Evolutionary conservation across 306 rosid species (phyloP).

Genomic region (Crataegus laevigata): DNA sequence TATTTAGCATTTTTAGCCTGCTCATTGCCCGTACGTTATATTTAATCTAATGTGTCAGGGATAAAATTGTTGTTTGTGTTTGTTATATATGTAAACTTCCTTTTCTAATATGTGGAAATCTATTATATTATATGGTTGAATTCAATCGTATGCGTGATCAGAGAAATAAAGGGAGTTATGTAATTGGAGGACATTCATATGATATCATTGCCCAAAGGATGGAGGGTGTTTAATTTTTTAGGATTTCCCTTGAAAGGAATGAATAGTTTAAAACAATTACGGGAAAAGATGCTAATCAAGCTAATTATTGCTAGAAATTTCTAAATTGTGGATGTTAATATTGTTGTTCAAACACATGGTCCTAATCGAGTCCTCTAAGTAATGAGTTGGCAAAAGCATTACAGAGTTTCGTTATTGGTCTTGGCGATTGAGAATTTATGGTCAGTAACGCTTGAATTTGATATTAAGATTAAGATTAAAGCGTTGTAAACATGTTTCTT

Average conservation of each 20-base stretch:
- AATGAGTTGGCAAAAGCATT: too few species aligned
- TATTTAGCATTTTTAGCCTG: not conserved
- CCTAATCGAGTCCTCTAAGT: not conserved
- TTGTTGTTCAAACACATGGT: not conserved
- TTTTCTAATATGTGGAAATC: not conserved
- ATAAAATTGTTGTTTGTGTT: not conserved
- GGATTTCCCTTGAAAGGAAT: not conserved
- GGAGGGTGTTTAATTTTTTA: not conserved
- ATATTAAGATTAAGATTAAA: too few species aligned
- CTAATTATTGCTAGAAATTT: not conserved
- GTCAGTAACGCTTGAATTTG: too few species aligned
- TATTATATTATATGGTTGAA: not conserved
- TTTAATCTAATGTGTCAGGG: not conserved
- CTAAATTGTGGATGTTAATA: not conserved
- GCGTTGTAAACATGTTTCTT: too few species aligned
- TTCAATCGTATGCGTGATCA: not conserved
- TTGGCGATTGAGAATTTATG: too few species aligned
- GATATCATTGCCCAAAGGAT: not conserved
- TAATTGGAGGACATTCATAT: not conserved
- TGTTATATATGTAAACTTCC: not conserved
- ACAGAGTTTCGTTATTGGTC: too few species aligned
- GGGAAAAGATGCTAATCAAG: not conserved
- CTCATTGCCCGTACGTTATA: not conserved
- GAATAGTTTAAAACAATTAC: too few species aligned
- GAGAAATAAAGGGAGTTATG: not conserved